Conservation (phyloP, 1,284 basidiomycete genomes). For the Pyrrhoderma lamaoense region DNA sequence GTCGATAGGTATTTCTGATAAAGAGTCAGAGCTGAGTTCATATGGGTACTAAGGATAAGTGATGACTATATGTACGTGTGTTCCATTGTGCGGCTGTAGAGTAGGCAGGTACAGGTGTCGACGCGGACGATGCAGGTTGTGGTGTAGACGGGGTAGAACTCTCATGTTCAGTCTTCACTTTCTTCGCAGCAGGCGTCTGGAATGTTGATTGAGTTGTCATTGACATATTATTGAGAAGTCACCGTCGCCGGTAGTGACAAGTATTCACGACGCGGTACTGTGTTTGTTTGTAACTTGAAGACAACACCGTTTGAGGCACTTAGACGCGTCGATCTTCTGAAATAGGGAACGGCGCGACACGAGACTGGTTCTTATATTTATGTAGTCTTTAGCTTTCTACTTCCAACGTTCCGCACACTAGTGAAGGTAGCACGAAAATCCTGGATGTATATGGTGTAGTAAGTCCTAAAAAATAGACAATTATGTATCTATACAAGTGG, state of each 20-base stretch:
- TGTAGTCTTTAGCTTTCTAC: too few relatives aligned
- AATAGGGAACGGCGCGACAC: too few relatives aligned
- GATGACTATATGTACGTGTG: conserved; percentile 29
- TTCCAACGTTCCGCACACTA: too few relatives aligned
- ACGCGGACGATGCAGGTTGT: conserved; percentile 23
- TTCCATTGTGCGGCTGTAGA: conserved; percentile 36
- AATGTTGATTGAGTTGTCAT: conserved; percentile 13
- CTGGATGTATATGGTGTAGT: too few relatives aligned
- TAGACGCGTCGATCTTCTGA: neutral
- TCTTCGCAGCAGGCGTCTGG: conserved; percentile 15
- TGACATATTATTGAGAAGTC: too few relatives aligned
- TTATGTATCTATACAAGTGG: neutral
- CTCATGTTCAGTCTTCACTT: conserved; percentile 19
- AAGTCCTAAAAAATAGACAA: too few relatives aligned
- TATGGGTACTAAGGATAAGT: conserved; percentile 17
- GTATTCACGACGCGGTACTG: too few relatives aligned
- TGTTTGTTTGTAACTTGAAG: too few relatives aligned
- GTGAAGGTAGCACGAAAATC: too few relatives aligned
- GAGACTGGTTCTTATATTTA: too few relatives aligned
- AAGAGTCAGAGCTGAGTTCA: conserved; percentile 1
- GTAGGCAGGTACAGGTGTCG: conserved; percentile 20
- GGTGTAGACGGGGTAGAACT: conserved; percentile 5
- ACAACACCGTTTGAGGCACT: too few relatives aligned
- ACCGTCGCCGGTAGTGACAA: too few relatives aligned
- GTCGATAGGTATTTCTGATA: conserved; percentile 56